Base-by-base conservation (phyloP, 371 early-diverging fungal genomes). In the Apophysomyces variabilis region DNA sequence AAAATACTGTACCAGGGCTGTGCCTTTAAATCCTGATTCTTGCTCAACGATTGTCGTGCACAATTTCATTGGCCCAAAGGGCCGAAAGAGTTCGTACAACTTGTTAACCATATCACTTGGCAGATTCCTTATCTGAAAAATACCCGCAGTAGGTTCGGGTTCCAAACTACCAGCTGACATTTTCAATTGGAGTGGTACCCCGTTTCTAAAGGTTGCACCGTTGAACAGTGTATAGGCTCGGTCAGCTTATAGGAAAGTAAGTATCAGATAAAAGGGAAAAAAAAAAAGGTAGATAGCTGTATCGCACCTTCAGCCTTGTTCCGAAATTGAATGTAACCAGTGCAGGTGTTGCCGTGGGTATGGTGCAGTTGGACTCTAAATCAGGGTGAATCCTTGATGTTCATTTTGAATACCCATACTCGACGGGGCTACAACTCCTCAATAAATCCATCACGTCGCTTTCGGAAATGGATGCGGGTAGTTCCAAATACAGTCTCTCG, bases 1-100 rank as follows among this genome's bases (percentile, higher is more conserved):
- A 67, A 82, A 84, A 58, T 74, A 84, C 54, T 80, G 82, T n/a
- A 84, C 66, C n/a, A 82, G 61, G 21, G 80, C 85, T 13, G 66
- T 69, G 21, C 82, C 80, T 64, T 71, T 73, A 66, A 77, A 76
- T 11, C 59, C 60, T 18, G 64, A 58, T 13, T 67, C 73, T 60
- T 77, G 71, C 62, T 80, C 79, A 38, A 75, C 58, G 39, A 77
- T 66, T 18, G 73, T 67, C 54, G 78, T 82, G 60, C 76, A 76
- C 21, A 73, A 70, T 54, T 66, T 74, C 72, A 84, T 77, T 41
- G 85, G 80, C 44, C 85, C 85, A 73, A 69, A 84, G 5, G 74
- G 73, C 47, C 82, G 74, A 61, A 84, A 84, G 6, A 76, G 57
- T 38, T 78, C 69, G 62, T 78, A 80, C n/a, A 84, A 61, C 12